Evolutionary conservation across 1,284 basidiomycete species (phyloP).

Genomic region (Termitomyces sp.): DNA sequence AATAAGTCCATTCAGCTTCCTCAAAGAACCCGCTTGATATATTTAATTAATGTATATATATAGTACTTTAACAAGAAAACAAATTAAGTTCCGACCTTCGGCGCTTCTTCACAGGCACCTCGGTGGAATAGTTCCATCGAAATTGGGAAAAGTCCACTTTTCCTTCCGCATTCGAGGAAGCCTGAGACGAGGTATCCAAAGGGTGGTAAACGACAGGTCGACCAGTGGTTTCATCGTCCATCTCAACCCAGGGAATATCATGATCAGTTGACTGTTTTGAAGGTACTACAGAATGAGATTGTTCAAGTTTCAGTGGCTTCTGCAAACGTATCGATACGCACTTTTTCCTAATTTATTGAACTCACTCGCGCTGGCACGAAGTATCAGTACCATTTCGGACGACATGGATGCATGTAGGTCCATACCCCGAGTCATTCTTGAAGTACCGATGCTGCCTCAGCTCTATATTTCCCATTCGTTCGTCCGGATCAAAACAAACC

Average conservation of each 20-base stretch:
- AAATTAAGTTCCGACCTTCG: not conserved
- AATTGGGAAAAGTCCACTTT: not conserved
- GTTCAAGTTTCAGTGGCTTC: not conserved
- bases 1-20: not conserved
- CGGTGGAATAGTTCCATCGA: not conserved
- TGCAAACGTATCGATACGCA: not conserved
- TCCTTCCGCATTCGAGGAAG: not conserved
- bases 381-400: not conserved
- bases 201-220: not conserved
- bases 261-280: not conserved
- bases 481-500: not conserved
- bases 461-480: not conserved
- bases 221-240: conserved; percentile 1
- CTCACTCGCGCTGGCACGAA: not conserved
- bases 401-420: too few species aligned
- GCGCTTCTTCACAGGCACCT: not conserved
- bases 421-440: not conserved
- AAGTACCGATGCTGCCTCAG: conserved; percentile 1
- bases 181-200: not conserved
- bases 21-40: not conserved
- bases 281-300: not conserved
- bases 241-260: not conserved
- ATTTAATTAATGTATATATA: not conserved
- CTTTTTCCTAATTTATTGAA: not conserved
- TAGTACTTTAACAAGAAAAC: not conserved